Conservation (phyloP, 352 stramenopile genomes). For the Phytophthora idaei region DNA sequence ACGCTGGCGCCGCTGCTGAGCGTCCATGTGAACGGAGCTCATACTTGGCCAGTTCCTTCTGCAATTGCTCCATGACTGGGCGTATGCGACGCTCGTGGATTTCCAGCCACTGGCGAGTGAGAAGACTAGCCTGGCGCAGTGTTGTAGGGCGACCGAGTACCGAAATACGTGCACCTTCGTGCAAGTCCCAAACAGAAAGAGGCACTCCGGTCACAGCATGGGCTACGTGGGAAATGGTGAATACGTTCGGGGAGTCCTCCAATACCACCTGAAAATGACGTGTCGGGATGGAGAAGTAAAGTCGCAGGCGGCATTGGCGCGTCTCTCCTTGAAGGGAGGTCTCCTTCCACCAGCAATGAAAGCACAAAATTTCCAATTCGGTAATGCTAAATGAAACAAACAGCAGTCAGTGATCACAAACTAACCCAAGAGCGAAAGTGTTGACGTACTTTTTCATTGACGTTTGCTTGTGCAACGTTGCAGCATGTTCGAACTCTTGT, state of each 20-base stretch:
- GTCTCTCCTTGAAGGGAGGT: conserved; percentile 45
- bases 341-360: conserved; percentile 76
- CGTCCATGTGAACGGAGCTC: conserved; percentile 48
- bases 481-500: conserved; percentile 53
- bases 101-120: conserved; percentile 75
- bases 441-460: conserved; percentile 58
- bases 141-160: conserved; percentile 69
- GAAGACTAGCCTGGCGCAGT: conserved; percentile 72
- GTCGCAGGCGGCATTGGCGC: conserved; percentile 35
- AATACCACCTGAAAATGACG: conserved; percentile 69
- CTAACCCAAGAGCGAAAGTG: neutral
- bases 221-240: conserved; percentile 78
- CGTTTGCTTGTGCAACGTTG: conserved; percentile 48
- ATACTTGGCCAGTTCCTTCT: conserved; percentile 67
- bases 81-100: conserved; percentile 54
- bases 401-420: conserved; percentile 1
- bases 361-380: conserved; percentile 67
- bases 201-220: conserved; percentile 43
- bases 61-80: conserved; percentile 46
- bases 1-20: conserved; percentile 27
- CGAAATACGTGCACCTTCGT: conserved; percentile 64
- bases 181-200: conserved; percentile 69
- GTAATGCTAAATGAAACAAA: conserved; percentile 39
- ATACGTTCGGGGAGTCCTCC: conserved; percentile 69
- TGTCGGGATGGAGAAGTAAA: conserved; percentile 78